Base-by-base conservation (phyloP, 2,329 filamentous ascomycete species). In the Xylaria polymorpha region DNA sequence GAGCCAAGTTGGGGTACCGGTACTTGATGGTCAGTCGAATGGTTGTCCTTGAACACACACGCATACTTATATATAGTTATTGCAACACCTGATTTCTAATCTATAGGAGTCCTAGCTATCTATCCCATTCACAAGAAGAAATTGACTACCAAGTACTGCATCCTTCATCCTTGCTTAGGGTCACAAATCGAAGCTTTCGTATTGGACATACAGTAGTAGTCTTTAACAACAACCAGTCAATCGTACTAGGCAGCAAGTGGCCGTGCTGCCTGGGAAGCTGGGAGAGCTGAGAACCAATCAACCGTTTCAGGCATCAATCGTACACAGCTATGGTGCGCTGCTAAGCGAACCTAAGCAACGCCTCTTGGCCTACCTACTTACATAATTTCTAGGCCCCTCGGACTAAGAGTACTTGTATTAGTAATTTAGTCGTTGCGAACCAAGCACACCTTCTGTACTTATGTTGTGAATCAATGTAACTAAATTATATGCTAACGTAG, bases 271-370 rank as follows among this genome's bases (percentile, higher is more conserved):
- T 46, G 29, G 44, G 8, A 15, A 50, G 46, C 46, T 53, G 20
- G 29, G 15, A 35, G 20, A 18, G 4, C 22, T 41, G 22, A 25
- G 18, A 43, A 18, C 43, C 62, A 64, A 58, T 59, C 43, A 59
- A 35, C 3, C 3, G 51, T n/a, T 48, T 18, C 18, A 58, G 41
- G 41, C 29, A 50, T 22, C 61, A 29, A 29, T 7, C n/a, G 14
- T 22, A 22, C 20, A 12, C 44, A 46, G 44, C 44, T 50, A 29
- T 29, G 25, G 25, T 29, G 46, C 8, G 46, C 46, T 22, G 46
- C 46, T 29, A 50, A 20, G 2, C 20, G 22, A 18, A 7, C 4
- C 41, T 20, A 18, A 20, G 35, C 35, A 29, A 46, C 43, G 43
- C 2, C n/a, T 46, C n/a, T 10, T 46, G n/a, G n/a, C 18, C 3